A percentile compares a stretch with the other conserved stretches of the same genome.
Conservation (phyloP, 208 protist species). For the Trypanosoma avium region DNA sequence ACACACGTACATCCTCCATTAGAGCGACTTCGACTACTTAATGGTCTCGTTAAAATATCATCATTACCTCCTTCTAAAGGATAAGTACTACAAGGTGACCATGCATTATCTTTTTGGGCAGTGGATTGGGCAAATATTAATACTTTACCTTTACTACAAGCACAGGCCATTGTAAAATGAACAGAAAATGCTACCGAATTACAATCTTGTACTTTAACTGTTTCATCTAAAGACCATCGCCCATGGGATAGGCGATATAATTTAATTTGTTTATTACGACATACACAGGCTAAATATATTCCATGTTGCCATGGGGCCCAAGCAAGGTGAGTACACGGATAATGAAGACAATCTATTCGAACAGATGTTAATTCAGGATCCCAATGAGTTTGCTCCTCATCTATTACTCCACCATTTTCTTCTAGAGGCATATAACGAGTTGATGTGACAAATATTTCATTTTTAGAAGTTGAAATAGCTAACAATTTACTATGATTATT, state of each 20-base stretch:
- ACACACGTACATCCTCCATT: conserved; percentile 44
- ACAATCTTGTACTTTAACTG: conserved; percentile 48
- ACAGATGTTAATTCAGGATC: conserved; percentile 48
- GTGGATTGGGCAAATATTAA: conserved; percentile 39
- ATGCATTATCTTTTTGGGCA: conserved; percentile 11
- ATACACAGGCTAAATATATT: conserved; percentile 64
- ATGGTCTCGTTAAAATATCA: neutral
- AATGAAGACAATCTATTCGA: conserved; percentile 56
- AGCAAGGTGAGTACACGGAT: conserved; percentile 57
- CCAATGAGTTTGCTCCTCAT: conserved; percentile 59
- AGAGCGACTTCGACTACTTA: neutral
- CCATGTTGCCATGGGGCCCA: conserved; percentile 89
- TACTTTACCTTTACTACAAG: conserved; percentile 47
- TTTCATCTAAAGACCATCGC: conserved; percentile 68
- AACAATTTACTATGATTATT: conserved; percentile 83
- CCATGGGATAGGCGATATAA: conserved; percentile 83
- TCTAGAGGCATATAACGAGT: conserved; percentile 65
- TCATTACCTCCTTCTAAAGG: conserved; percentile 10
- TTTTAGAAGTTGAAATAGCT: conserved; percentile 68
- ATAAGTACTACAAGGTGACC: conserved; percentile 21
- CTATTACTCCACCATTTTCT: conserved; percentile 31
- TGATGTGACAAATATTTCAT: conserved; percentile 71
- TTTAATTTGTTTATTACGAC: conserved; percentile 49
- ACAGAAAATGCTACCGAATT: conserved; percentile 59
- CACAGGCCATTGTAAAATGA: conserved; percentile 72